A percentile compares a stretch with the other conserved stretches of the same genome.
Conservation (phyloP, 2,329 filamentous ascomycete genomes). For the Didymella exigua region DNA sequence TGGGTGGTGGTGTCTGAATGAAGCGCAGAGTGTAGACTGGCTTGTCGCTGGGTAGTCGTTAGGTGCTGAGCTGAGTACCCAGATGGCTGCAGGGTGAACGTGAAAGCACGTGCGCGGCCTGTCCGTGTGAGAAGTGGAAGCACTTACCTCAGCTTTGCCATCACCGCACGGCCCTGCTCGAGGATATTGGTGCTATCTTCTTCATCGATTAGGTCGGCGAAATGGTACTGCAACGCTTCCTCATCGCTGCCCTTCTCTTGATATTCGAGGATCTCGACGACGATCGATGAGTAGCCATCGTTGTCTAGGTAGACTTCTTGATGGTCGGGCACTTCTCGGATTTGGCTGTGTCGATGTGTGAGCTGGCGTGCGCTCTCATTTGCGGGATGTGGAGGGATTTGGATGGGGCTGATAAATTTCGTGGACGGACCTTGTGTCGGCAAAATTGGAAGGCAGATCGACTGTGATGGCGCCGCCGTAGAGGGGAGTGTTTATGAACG, state of each 20-base stretch:
- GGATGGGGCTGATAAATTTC: neutral
- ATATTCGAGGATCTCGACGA: slow-evolving; percentile 88
- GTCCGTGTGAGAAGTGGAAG: neutral
- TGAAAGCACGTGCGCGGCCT: slow-evolving; percentile 1
- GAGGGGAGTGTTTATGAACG: slow-evolving; percentile 64
- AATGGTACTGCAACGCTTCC: slow-evolving; percentile 62
- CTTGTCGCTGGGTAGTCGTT: slow-evolving; percentile 43
- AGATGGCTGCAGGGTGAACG: neutral
- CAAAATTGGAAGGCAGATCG: slow-evolving; percentile 70
- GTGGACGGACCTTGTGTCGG: slow-evolving; percentile 70
- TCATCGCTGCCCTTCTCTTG: slow-evolving; percentile 72
- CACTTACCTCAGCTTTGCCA: slow-evolving; percentile 49
- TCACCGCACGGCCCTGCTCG: slow-evolving; percentile 30
- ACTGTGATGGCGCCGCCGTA: slow-evolving; percentile 75
- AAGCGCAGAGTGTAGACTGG: slow-evolving; percentile 74
- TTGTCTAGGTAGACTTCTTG: slow-evolving; percentile 92
- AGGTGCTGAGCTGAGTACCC: slow-evolving; percentile 1
- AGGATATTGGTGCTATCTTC: slow-evolving; percentile 47
- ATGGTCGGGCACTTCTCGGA: slow-evolving; percentile 80
- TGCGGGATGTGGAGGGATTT: slow-evolving; percentile 14
- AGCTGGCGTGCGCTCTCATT: slow-evolving; percentile 8
- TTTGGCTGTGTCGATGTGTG: slow-evolving; percentile 56
- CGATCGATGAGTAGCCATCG: slow-evolving; percentile 82
- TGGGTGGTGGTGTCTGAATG: slow-evolving; percentile 51
- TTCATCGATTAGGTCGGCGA: slow-evolving; percentile 54